Conservation (phyloP, 1,139 yeast species). For the Suhomyces wounanorum region DNA sequence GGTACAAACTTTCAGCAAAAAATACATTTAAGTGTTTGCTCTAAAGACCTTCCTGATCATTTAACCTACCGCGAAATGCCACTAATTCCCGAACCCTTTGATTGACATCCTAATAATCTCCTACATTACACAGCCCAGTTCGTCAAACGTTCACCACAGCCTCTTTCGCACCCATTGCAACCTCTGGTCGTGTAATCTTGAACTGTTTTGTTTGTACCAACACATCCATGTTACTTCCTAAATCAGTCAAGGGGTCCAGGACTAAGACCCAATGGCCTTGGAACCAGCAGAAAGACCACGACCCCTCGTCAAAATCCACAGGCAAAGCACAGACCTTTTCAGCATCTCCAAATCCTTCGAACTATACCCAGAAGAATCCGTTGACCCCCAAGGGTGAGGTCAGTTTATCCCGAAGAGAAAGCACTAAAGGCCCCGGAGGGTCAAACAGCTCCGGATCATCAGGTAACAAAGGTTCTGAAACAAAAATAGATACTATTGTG, state of each 20-base stretch:
- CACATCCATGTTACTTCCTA: constrained; percentile 2
- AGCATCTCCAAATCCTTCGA: background rate
- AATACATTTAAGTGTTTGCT: too few relatives aligned
- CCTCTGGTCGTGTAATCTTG: constrained; percentile 5
- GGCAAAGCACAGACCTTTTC: background rate
- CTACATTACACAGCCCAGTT: background rate
- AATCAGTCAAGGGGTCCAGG: constrained; percentile 2
- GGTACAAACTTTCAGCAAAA: too few relatives aligned
- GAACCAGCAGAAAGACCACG: background rate
- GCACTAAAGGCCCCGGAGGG: background rate
- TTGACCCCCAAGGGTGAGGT: constrained; percentile 1
- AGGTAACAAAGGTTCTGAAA: background rate
- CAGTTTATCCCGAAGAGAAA: background rate
- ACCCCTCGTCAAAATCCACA: background rate
- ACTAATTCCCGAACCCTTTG: background rate
- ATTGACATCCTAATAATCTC: background rate
- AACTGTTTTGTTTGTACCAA: constrained; percentile 5
- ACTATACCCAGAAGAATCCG: background rate
- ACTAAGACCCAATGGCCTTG: constrained; percentile 3
- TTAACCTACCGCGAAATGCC: background rate
- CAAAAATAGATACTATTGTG: background rate
- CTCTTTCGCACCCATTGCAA: constrained; percentile 9
- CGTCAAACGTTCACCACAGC: background rate
- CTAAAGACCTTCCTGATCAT: too few relatives aligned
- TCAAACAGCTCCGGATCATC: background rate